Conservation (phyloP, 805 yeast genomes). For the Kregervanrija fluxuum region DNA sequence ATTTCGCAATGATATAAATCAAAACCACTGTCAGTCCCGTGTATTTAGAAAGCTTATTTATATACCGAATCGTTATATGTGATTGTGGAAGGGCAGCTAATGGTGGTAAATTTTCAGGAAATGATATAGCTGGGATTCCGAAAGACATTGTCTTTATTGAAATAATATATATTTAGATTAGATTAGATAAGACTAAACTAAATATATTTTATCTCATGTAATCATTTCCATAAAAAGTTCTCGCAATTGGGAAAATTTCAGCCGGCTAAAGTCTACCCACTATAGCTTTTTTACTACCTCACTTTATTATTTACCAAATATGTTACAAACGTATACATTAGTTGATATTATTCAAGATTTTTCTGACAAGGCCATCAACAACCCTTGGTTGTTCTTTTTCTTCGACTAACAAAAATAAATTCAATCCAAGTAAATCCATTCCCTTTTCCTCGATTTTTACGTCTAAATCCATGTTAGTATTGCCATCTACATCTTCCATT, state of each 20-base stretch:
- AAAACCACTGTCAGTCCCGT: slow-evolving; percentile 29
- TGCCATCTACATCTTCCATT: slow-evolving; percentile 6
- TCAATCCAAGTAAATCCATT: slow-evolving; percentile 15
- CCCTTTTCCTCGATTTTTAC: not conserved
- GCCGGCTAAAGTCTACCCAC: too few species aligned
- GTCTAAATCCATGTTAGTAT: not conserved
- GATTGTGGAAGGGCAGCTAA: slow-evolving; percentile 1
- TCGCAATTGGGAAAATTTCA: too few species aligned
- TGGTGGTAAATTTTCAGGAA: slow-evolving; percentile 25
- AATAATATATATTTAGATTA: not conserved
- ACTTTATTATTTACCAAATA: not conserved
- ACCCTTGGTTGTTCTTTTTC: slow-evolving; percentile 2
- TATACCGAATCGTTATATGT: slow-evolving; percentile 22
- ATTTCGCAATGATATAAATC: slow-evolving; percentile 26
- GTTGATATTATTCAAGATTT: slow-evolving; percentile 4
- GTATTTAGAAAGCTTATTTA: slow-evolving; percentile 26
- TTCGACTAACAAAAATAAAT: slow-evolving; percentile 12
- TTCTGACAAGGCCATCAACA: slow-evolving; percentile 4
- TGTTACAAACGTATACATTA: not conserved
- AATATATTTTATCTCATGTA: too few species aligned
- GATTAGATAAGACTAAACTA: not conserved
- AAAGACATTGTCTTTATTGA: slow-evolving; percentile 4
- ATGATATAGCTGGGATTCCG: slow-evolving; percentile 22
- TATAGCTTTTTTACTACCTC: too few species aligned
- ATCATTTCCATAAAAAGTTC: too few species aligned